phyloP scores from a whole-genome alignment of 208 protist genomes.

The Histomonas meleagridis region DNA sequence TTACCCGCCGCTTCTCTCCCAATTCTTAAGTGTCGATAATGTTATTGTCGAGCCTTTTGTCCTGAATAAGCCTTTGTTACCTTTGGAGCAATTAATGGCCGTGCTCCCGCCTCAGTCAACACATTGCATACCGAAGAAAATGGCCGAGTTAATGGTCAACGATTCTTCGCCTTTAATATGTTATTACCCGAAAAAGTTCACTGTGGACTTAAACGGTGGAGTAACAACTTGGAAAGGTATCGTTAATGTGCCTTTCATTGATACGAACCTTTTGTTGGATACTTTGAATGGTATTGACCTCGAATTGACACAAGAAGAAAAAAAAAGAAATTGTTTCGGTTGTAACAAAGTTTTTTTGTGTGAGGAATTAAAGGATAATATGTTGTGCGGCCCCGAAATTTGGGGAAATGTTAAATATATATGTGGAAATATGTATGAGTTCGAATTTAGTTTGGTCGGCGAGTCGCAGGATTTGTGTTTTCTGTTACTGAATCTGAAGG shows the following conservation, averaged over 20 bases:
- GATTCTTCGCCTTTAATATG: constrained; percentile 70
- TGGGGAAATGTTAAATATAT: background rate
- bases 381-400: background rate
- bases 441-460: too few relatives aligned
- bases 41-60: constrained; percentile 38
- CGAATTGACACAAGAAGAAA: background rate
- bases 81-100: constrained; percentile 89
- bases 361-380: too few relatives aligned
- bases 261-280: constrained; percentile 52
- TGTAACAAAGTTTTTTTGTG: background rate
- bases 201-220: constrained; percentile 83
- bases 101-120: constrained; percentile 55
- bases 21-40: constrained; percentile 51
- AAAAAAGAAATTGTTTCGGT: background rate
- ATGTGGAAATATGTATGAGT: too few relatives aligned
- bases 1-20: constrained; percentile 83
- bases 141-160: constrained; percentile 29
- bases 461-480: too few relatives aligned
- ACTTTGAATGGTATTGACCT: background rate
- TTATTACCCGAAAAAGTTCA: constrained; percentile 89
- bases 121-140: constrained; percentile 19
- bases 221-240: constrained; percentile 58
- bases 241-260: constrained; percentile 71
- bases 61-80: constrained; percentile 68
- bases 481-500: too few relatives aligned